These are phyloP conservation scores for Microglena sp. DNA, from an alignment of 139 green algal genomes.

Conservation along the genomic window DNA sequence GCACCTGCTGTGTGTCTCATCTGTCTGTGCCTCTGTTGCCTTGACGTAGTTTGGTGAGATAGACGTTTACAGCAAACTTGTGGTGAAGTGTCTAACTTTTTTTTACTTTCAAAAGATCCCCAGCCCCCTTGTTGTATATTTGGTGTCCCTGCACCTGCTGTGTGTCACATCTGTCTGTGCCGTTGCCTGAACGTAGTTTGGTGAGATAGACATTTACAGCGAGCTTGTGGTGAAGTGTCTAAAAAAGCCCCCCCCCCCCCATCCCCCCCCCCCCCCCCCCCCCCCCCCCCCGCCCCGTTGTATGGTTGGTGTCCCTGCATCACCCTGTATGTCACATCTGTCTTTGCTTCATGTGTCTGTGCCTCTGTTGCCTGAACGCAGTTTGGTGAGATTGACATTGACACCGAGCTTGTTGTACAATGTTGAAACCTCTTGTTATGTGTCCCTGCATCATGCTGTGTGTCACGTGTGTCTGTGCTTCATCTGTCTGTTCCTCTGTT, in stretches of 20 bases:
- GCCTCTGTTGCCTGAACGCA: background rate
- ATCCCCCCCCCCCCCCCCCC: background rate
- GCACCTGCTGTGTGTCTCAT: background rate
- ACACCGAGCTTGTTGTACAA: too few species aligned
- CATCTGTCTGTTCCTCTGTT: background rate
- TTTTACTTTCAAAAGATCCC: background rate
- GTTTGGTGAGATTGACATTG: too few species aligned
- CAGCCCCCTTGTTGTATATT: background rate
- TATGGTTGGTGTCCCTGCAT: too few species aligned
- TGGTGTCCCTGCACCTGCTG: background rate
- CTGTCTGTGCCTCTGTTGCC: background rate
- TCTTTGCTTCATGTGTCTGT: background rate
- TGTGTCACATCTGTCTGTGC: background rate
- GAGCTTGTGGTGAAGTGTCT: constrained; percentile 52
- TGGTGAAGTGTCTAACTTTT: background rate
- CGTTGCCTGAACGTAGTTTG: constrained; percentile 64
- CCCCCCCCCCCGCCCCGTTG: background rate
- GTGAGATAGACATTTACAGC: constrained; percentile 93
- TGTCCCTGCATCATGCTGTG: too few species aligned
- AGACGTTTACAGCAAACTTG: too few species aligned
- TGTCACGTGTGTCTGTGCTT: background rate
- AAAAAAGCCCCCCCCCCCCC: constrained; percentile 14
- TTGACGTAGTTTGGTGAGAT: background rate
- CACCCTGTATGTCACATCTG: too few species aligned
- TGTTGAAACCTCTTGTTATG: background rate